A percentile compares a stretch with the other conserved stretches of the same genome.
Evolutionary conservation across 495 filamentous ascomycete genomes (phyloP).

Genomic region (Achaetomiella virescens): DNA sequence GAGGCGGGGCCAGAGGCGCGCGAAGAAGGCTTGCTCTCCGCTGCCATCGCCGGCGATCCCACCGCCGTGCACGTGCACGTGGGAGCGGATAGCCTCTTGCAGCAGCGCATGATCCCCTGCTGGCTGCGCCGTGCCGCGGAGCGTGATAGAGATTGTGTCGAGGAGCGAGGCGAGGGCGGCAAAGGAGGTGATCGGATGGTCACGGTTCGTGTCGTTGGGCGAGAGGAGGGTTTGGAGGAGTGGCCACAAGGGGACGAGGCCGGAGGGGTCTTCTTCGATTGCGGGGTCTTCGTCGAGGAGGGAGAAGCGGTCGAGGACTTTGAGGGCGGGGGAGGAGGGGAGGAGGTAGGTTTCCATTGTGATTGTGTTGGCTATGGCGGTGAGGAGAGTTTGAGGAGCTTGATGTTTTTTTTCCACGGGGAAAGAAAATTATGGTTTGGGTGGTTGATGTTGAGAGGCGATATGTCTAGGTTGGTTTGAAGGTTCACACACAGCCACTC

Average conservation of each 20-base stretch:
- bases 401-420: too few relatives aligned
- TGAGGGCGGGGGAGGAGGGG: slow-evolving; percentile 14
- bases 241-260: slow-evolving; percentile 18
- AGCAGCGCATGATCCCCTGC: slow-evolving; percentile 11
- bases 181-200: slow-evolving; percentile 33
- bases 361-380: not conserved
- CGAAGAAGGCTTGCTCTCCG: not conserved
- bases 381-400: too few relatives aligned
- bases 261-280: slow-evolving; percentile 11
- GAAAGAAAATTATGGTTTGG: too few relatives aligned
- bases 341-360: slow-evolving; percentile 3
- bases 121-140: slow-evolving; percentile 1
- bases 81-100: not conserved
- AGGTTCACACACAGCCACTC: too few relatives aligned
- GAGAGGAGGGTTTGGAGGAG: slow-evolving; percentile 47
- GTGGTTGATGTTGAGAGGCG: too few relatives aligned
- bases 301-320: slow-evolving; percentile 21
- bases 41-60: too few relatives aligned
- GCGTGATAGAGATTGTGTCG: slow-evolving; percentile 27
- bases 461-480: too few relatives aligned
- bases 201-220: slow-evolving; percentile 31
- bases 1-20: not conserved
- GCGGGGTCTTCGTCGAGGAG: slow-evolving; percentile 8
- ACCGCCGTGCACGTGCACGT: too few relatives aligned
- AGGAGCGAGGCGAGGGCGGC: slow-evolving; percentile 38